phyloP scores from a whole-genome alignment of 331 rosid species.

The Malus hybrid region DNA sequence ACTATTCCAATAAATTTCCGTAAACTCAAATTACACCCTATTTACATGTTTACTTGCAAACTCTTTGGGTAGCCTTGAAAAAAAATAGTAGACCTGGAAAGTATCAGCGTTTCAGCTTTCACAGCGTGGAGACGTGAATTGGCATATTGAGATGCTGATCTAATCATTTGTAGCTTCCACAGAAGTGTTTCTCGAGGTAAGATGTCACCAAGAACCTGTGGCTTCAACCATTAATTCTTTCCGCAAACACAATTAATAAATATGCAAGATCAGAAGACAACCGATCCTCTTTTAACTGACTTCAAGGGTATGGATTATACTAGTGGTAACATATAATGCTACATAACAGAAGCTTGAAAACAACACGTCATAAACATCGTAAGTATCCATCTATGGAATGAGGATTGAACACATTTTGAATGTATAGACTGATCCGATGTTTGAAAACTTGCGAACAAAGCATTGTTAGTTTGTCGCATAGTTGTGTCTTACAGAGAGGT shows the following conservation, averaged over 20 bases:
- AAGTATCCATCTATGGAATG: neutral
- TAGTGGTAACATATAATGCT: neutral
- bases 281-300: neutral
- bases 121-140: constrained; percentile 65
- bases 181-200: constrained; percentile 70
- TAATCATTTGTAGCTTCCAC: constrained; percentile 77
- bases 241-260: neutral
- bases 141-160: constrained; percentile 60
- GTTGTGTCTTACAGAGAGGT: constrained; percentile 55
- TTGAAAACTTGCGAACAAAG: no score
- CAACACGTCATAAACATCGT: neutral
- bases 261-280: neutral
- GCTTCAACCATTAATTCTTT: constrained; percentile 16
- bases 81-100: constrained; percentile 51
- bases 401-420: no score
- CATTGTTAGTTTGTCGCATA: neutral
- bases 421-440: neutral
- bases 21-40: no score
- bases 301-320: neutral
- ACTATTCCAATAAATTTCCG: neutral
- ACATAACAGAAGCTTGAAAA: neutral
- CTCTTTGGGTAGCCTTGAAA: no score
- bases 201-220: constrained; percentile 63
- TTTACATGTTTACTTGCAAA: no score
- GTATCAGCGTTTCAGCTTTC: constrained; percentile 69